Conservation (phyloP, 2,329 filamentous ascomycete species). For the Xylaria arbuscula region DNA sequence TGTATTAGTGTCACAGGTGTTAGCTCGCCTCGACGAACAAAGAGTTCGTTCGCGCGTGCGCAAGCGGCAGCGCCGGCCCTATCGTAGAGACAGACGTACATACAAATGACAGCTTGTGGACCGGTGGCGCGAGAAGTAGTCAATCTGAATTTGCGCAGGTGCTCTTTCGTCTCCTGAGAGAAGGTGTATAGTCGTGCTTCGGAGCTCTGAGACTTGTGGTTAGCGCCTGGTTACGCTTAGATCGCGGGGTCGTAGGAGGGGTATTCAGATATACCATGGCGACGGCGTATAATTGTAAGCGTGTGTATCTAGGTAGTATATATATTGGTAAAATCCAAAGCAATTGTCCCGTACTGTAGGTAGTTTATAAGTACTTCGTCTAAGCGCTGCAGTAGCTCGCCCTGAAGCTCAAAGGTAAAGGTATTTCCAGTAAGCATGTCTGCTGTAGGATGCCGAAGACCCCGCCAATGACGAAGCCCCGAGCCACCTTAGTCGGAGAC, state of each 20-base stretch:
- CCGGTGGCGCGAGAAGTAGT: constrained; percentile 85
- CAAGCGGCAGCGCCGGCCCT: background rate
- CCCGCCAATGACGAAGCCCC: constrained; percentile 30
- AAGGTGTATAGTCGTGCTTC: constrained; percentile 93
- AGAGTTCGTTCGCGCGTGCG: background rate
- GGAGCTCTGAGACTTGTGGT: constrained; percentile 63
- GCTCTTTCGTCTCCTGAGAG: constrained; percentile 87
- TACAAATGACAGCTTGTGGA: constrained; percentile 95
- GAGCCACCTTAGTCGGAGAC: constrained; percentile 6
- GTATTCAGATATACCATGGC: constrained; percentile 32
- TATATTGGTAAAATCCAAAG: background rate
- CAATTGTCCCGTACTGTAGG: background rate
- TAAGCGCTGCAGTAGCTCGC: background rate
- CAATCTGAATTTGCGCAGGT: constrained; percentile 93
- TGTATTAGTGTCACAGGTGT: background rate
- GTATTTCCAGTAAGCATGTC: background rate
- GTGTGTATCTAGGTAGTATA: background rate
- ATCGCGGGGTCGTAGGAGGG: constrained; percentile 31
- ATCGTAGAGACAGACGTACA: constrained; percentile 58
- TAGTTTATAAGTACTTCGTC: background rate
- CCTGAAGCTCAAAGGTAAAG: background rate
- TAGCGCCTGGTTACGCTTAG: constrained; percentile 8
- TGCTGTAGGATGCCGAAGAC: constrained; percentile 3
- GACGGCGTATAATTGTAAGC: background rate
- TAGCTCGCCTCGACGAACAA: constrained; percentile 1